These are phyloP conservation scores for Saccharomycopsis synnaedendra DNA, from an alignment of 805 yeast genomes.

Conservation along the genomic window DNA sequence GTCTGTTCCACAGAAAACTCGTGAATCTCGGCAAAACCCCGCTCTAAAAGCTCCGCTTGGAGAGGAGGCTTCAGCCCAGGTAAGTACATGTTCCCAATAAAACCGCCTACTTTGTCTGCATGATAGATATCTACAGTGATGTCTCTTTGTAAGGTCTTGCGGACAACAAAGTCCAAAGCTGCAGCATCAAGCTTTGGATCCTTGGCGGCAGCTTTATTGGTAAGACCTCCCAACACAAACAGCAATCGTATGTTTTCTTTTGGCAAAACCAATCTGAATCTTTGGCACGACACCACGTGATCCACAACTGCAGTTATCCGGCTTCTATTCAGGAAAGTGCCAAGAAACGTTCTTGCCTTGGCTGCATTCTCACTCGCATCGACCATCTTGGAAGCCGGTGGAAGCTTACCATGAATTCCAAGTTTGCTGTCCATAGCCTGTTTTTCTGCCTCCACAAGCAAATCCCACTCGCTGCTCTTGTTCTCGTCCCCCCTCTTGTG, in stretches of 20 bases:
- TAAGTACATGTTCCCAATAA: conserved; percentile 58
- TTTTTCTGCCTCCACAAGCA: conserved; percentile 56
- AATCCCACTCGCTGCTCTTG: conserved; percentile 70
- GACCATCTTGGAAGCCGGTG: conserved; percentile 50
- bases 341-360: conserved; percentile 64
- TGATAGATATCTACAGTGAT: conserved; percentile 59
- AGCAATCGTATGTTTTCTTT: conserved; percentile 60
- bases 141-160: conserved; percentile 56
- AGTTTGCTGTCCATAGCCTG: conserved; percentile 41
- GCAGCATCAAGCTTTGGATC: conserved; percentile 30
- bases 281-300: conserved; percentile 52
- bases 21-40: conserved; percentile 57
- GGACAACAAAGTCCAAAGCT: conserved; percentile 43
- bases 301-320: conserved; percentile 63
- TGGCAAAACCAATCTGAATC: conserved; percentile 58
- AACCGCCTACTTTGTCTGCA: conserved; percentile 70
- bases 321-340: conserved; percentile 56
- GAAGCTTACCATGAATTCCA: conserved; percentile 52
- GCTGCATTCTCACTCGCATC: conserved; percentile 70
- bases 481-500: conserved; percentile 66
- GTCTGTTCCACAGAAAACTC: conserved; percentile 52
- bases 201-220: conserved; percentile 28
- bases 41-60: conserved; percentile 43
- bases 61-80: conserved; percentile 41
- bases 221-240: conserved; percentile 66